Evolutionary conservation across 2,329 filamentous ascomycete genomes (phyloP).

Genomic region (Cylindrodendrum hubeiense): DNA sequence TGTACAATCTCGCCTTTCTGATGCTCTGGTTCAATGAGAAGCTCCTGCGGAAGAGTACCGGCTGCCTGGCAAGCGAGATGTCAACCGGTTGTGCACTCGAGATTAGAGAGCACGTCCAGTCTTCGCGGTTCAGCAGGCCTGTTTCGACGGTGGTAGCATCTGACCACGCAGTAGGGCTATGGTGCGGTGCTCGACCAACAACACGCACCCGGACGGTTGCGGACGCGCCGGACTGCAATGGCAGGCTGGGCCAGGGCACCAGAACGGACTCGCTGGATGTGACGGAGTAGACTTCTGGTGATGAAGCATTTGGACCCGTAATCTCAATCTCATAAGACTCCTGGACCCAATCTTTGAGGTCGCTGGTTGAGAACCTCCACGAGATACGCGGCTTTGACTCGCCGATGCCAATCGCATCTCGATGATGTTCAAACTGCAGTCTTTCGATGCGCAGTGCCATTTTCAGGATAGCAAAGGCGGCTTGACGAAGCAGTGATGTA

Average conservation of each 20-base stretch:
- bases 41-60: neutral
- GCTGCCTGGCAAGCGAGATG: neutral
- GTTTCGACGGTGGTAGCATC: neutral
- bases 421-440: slow-evolving; percentile 6
- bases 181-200: neutral
- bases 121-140: neutral
- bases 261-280: neutral
- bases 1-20: slow-evolving; percentile 50
- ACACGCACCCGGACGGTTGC: neutral
- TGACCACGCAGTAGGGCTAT: neutral
- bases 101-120: neutral
- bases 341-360: neutral
- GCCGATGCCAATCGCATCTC: neutral
- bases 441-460: neutral
- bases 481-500: too few relatives aligned
- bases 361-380: neutral
- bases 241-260: neutral
- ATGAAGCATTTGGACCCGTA: neutral
- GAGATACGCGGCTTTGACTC: slow-evolving; percentile 2
- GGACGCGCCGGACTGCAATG: neutral
- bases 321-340: neutral
- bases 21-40: neutral
- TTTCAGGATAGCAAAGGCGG: neutral
- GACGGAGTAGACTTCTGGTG: neutral
- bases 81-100: neutral